A percentile compares a stretch with the other conserved stretches of the same genome.
Evolutionary conservation across 768 basidiomycete species (phyloP).

Genomic region (Rhizopogon vesiculosus): DNA sequence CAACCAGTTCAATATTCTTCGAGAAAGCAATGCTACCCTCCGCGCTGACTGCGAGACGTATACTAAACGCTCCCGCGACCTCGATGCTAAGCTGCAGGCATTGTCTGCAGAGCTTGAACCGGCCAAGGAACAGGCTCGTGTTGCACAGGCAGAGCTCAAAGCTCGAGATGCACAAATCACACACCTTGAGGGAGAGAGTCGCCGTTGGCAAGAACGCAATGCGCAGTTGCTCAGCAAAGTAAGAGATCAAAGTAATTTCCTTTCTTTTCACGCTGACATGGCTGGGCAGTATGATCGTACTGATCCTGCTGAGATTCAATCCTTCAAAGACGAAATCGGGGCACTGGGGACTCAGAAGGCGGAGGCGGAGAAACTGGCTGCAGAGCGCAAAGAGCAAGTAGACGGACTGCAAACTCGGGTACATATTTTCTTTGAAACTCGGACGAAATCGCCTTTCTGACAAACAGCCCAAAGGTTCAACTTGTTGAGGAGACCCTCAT

Average conservation of each 20-base stretch:
- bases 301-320: slow-evolving; percentile 80
- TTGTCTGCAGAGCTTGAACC: slow-evolving; percentile 67
- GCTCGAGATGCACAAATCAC: slow-evolving; percentile 60
- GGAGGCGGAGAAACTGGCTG: slow-evolving; percentile 25
- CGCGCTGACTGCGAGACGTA: slow-evolving; percentile 74
- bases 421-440: neutral
- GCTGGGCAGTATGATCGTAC: slow-evolving; percentile 72
- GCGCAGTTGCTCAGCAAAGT: slow-evolving; percentile 79
- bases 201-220: slow-evolving; percentile 83
- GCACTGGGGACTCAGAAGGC: slow-evolving; percentile 41
- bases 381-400: slow-evolving; percentile 26
- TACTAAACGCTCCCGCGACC: slow-evolving; percentile 58
- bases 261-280: neutral
- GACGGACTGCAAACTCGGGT: slow-evolving; percentile 29
- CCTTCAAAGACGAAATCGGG: slow-evolving; percentile 69
- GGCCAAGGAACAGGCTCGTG: slow-evolving; percentile 61
- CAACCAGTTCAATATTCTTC: slow-evolving; percentile 78
- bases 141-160: slow-evolving; percentile 70
- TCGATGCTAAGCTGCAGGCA: slow-evolving; percentile 58
- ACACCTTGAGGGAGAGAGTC: slow-evolving; percentile 71
- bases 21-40: slow-evolving; percentile 85
- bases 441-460: neutral
- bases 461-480: slow-evolving; percentile 28
- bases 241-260: neutral
- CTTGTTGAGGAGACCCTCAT: slow-evolving; percentile 40